These are phyloP conservation scores for Xylariaceae sp. DNA, from an alignment of 2,329 filamentous ascomycete genomes.

Conservation along the genomic window DNA sequence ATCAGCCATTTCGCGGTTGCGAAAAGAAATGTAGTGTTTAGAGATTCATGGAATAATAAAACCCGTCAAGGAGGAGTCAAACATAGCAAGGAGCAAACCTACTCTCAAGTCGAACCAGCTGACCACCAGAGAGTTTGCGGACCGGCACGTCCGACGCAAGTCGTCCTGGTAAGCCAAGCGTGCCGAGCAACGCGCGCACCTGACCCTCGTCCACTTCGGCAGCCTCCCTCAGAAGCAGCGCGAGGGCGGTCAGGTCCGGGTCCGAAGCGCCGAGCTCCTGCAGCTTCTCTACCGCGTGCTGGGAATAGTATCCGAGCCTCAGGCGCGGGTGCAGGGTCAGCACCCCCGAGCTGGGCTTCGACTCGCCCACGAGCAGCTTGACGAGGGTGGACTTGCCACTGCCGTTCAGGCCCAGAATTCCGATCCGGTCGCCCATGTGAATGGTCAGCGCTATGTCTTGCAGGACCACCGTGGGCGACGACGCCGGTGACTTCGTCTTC, in stretches of 20 bases:
- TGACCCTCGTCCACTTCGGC: slow-evolving; percentile 59
- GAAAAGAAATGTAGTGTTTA: neutral
- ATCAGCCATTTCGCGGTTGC: neutral
- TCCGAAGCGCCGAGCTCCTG: slow-evolving; percentile 47
- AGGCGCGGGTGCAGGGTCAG: slow-evolving; percentile 63
- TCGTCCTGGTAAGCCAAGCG: slow-evolving; percentile 64
- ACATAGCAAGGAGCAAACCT: neutral
- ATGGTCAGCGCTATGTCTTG: slow-evolving; percentile 63
- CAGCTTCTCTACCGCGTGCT: slow-evolving; percentile 69
- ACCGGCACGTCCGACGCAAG: slow-evolving; percentile 69
- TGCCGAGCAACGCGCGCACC: slow-evolving; percentile 59
- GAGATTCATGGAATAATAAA: no score
- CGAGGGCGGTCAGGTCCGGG: slow-evolving; percentile 57
- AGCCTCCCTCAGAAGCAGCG: slow-evolving; percentile 53
- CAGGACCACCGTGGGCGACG: slow-evolving; percentile 42
- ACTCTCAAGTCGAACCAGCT: slow-evolving; percentile 57
- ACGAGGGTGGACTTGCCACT: slow-evolving; percentile 77
- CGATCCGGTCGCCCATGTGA: slow-evolving; percentile 67
- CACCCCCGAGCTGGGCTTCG: slow-evolving; percentile 54
- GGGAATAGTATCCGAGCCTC: slow-evolving; percentile 71
- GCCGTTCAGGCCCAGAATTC: slow-evolving; percentile 74
- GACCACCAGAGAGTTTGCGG: slow-evolving; percentile 69
- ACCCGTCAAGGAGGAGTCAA: neutral
- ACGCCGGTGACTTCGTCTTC: slow-evolving; percentile 30
- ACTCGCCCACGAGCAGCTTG: slow-evolving; percentile 59